These are phyloP conservation scores for Lachnellula occidentalis DNA, from an alignment of 2,329 filamentous ascomycete genomes.

Conservation along the genomic window DNA sequence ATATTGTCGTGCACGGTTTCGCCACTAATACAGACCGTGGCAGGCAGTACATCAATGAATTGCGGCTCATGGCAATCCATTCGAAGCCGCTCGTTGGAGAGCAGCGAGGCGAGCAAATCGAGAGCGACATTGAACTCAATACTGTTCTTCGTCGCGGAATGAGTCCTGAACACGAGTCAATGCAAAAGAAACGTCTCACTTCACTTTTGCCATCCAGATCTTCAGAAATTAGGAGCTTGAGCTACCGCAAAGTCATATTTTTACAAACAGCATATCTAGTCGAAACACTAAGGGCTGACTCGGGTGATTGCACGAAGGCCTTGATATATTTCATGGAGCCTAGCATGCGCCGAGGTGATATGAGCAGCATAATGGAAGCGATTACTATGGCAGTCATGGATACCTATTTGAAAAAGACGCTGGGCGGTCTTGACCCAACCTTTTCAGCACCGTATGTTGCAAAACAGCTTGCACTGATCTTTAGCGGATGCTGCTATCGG, in stretches of 20 bases:
- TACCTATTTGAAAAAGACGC: slow-evolving; percentile 71
- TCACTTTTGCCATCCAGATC: slow-evolving; percentile 71
- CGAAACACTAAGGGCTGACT: slow-evolving; percentile 78
- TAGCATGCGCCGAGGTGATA: slow-evolving; percentile 62
- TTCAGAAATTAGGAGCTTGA: slow-evolving; percentile 72
- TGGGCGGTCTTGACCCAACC: slow-evolving; percentile 63
- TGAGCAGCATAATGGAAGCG: slow-evolving; percentile 60
- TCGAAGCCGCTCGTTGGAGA: slow-evolving; percentile 84
- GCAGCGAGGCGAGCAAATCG: slow-evolving; percentile 80
- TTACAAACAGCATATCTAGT: slow-evolving; percentile 85
- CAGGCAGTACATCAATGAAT: slow-evolving; percentile 66
- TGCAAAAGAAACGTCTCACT: slow-evolving; percentile 74
- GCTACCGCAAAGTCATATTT: slow-evolving; percentile 88
- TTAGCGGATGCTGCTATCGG: slow-evolving; percentile 87
- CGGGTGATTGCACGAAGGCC: slow-evolving; percentile 85
- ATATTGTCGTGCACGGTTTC: slow-evolving; percentile 92
- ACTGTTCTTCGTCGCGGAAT: slow-evolving; percentile 85
- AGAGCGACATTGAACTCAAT: slow-evolving; percentile 96
- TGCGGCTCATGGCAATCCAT: slow-evolving; percentile 79
- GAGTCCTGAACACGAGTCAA: slow-evolving; percentile 68
- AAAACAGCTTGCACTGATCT: slow-evolving; percentile 76
- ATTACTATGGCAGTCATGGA: slow-evolving; percentile 65
- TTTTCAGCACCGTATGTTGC: slow-evolving; percentile 94
- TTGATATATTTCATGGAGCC: slow-evolving; percentile 94
- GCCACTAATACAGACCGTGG: slow-evolving; percentile 67